These are phyloP conservation scores for Hypoxylon sp. DNA, from an alignment of 2,329 filamentous ascomycete species.

Conservation along the genomic window DNA sequence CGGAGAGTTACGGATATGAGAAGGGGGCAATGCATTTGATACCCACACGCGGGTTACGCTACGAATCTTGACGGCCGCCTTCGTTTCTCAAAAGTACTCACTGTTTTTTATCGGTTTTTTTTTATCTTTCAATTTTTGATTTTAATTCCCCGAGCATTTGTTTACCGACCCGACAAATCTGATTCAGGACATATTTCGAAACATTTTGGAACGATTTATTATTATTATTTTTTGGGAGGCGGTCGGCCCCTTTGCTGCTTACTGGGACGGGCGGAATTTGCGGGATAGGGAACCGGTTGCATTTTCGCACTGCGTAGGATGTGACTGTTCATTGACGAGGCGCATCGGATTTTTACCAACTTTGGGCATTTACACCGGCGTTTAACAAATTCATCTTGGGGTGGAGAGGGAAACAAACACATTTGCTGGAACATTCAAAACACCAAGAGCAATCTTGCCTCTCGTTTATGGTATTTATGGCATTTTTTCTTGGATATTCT, in stretches of 20 bases:
- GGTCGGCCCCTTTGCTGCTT: constrained; percentile 38
- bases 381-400: constrained; percentile 32
- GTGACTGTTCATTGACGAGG: constrained; percentile 44
- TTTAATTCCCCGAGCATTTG: constrained; percentile 19
- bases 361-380: constrained; percentile 47
- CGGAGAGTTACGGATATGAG: constrained; percentile 40
- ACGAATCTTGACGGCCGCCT: constrained; percentile 50
- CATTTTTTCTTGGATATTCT: constrained; percentile 31
- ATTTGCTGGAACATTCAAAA: constrained; percentile 38
- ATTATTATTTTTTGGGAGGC: constrained; percentile 10
- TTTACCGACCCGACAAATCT: constrained; percentile 23
- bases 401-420: constrained; percentile 11
- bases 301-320: constrained; percentile 36
- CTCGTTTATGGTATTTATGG: constrained; percentile 30
- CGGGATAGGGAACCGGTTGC: constrained; percentile 41
- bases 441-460: constrained; percentile 44
- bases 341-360: constrained; percentile 43
- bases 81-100: constrained; percentile 32
- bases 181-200: constrained; percentile 31
- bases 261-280: constrained; percentile 43
- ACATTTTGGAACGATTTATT: constrained; percentile 18
- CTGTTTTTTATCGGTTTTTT: constrained; percentile 26
- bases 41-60: constrained; percentile 48
- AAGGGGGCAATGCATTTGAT: constrained; percentile 48
- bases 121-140: constrained; percentile 20